Conservation (phyloP, 2,329 filamentous ascomycete genomes). For the Talaromyces sp. region DNA sequence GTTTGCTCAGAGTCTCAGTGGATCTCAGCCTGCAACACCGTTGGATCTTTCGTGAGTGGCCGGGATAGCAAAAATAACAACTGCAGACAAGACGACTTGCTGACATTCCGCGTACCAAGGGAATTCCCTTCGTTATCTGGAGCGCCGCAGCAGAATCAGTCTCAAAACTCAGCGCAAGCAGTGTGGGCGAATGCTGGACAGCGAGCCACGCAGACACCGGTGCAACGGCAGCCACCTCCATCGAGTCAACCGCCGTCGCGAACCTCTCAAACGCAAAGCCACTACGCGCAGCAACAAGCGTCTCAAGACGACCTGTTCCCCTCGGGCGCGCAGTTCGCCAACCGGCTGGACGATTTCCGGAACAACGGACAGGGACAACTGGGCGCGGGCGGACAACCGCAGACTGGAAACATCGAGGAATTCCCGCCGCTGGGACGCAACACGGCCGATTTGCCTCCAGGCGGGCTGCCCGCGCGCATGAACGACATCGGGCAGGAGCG, state of each 20-base stretch:
- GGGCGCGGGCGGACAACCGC: constrained; percentile 49
- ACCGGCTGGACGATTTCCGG: constrained; percentile 52
- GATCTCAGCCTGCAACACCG: constrained; percentile 50
- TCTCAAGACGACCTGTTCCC: constrained; percentile 45
- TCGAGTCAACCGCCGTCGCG: constrained; percentile 39
- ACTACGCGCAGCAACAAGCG: constrained; percentile 31
- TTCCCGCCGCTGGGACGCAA: constrained; percentile 57
- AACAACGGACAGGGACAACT: constrained; percentile 53
- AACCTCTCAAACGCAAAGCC: constrained; percentile 35
- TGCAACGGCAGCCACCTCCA: constrained; percentile 49
- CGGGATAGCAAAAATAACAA: not conserved
- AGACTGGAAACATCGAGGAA: constrained; percentile 55
- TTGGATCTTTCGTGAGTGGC: constrained; percentile 54
- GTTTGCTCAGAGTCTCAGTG: constrained; percentile 54
- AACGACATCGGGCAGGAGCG: constrained; percentile 49
- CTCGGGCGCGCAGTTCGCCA: constrained; percentile 47
- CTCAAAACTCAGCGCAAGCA: constrained; percentile 48
- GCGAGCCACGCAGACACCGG: constrained; percentile 49
- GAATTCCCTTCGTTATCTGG: constrained; percentile 61
- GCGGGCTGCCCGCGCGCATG: constrained; percentile 20
- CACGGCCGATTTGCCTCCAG: constrained; percentile 16
- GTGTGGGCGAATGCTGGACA: constrained; percentile 57
- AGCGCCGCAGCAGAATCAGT: constrained; percentile 51
- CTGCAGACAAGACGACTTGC: not conserved
- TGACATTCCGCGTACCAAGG: constrained; percentile 33